Evolutionary conservation across 805 yeast species (phyloP).

Genomic region (Candida methanosorbosa): DNA sequence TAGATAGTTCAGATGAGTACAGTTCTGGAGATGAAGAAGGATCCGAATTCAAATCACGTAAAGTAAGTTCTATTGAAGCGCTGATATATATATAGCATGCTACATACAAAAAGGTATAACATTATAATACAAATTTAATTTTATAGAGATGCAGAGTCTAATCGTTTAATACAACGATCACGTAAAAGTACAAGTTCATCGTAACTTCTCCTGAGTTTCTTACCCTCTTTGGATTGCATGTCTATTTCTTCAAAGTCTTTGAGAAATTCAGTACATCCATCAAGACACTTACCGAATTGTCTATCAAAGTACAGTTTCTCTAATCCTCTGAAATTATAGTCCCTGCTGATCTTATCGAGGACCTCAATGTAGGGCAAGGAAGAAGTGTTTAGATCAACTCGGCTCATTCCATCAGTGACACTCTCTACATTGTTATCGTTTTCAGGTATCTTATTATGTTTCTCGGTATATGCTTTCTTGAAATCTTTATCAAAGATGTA

Average conservation of each 20-base stretch:
- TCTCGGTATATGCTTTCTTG: slow-evolving; percentile 15
- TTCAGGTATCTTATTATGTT: too few relatives aligned
- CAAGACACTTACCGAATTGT: slow-evolving; percentile 43
- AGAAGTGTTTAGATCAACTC: background rate
- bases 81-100: slow-evolving; percentile 25
- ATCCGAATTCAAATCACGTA: slow-evolving; percentile 29
- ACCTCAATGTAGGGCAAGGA: background rate
- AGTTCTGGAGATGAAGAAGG: slow-evolving; percentile 20
- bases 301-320: slow-evolving; percentile 54
- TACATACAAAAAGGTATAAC: too few relatives aligned
- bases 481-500: slow-evolving; percentile 1
- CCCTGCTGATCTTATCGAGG: slow-evolving; percentile 45
- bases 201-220: slow-evolving; percentile 39
- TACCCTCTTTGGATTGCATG: slow-evolving; percentile 25
- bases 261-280: slow-evolving; percentile 28
- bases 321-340: slow-evolving; percentile 45
- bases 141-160: background rate
- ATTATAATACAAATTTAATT: too few relatives aligned
- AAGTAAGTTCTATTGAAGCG: slow-evolving; percentile 39
- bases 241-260: slow-evolving; percentile 12
- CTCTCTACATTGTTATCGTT: background rate
- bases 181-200: slow-evolving; percentile 41
- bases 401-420: background rate
- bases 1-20: too few relatives aligned
- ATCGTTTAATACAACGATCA: slow-evolving; percentile 26